Base-by-base conservation (phyloP, 306 rosid genomes). In the Prunus dulcis region DNA sequence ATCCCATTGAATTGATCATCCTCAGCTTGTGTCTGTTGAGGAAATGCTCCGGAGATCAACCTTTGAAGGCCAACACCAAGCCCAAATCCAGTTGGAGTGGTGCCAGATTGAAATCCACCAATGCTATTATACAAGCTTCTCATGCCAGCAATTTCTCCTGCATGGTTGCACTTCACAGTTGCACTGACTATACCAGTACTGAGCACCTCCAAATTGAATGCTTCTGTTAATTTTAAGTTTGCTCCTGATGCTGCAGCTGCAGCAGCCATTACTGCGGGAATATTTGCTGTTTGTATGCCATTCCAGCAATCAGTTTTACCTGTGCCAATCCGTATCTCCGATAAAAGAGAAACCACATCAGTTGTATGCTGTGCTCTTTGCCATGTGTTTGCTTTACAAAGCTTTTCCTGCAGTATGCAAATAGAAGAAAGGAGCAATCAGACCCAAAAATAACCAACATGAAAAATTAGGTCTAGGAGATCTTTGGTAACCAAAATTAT, bases 131-230 rank as follows among this genome's bases (percentile, higher is more conserved):
- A 95, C 87, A 92, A 83, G 81, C 97, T 95, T 88, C 99, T 92
- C 99, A 95, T 95, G 45, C 99, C 99, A 50, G 96, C 96, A 80
- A 95, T 95, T 86, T 95, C 99, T 76, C 99, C 99, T 66, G 97
- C 97, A 56, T 92, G 94, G 88, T 95, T 95, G 83, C 99, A 90
- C 81, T 95, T 95, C 65, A 89, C 96, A 67, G 99, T 95, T 20
- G 99, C 97, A 72, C 92, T 86, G 64, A 86, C 88, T 47, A 88
- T 86, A 76, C 97, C 97, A 78, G 97, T 92, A 83, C 97, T 92
- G 73, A 92, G 97, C 78, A 95, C 97, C 83, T 95, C 99, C 81
- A 95, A 81, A 84, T 90, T 95, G 82, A 95, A 92, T 71, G 96
- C 95, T 83, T 95, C 99, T 3, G 92, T 86, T 49, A 86, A 84